These are phyloP conservation scores for Plasmodium coatneyi DNA, from an alignment of 169 alveolate genomes.

Conservation along the genomic window DNA sequence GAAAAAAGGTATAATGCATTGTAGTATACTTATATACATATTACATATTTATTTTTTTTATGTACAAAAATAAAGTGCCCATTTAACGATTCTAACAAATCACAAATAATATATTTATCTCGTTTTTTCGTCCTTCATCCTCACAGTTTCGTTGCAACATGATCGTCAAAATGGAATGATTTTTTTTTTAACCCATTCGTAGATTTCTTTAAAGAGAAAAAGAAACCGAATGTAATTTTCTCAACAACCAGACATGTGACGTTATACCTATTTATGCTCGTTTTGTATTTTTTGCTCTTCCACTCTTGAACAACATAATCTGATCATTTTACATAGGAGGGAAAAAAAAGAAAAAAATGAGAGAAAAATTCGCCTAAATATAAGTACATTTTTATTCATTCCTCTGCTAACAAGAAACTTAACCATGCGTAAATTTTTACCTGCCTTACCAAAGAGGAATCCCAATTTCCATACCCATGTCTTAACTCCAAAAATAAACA, in stretches of 20 bases:
- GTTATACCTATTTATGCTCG: neutral
- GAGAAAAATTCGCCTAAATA: neutral
- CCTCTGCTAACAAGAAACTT: neutral
- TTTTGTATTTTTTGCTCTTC: neutral
- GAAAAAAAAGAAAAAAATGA: neutral
- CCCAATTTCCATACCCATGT: conserved; percentile 31
- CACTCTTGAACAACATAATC: neutral
- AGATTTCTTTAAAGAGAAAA: neutral
- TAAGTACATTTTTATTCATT: conserved; percentile 13
- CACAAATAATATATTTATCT: no score
- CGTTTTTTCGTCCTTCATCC: neutral
- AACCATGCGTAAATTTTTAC: neutral
- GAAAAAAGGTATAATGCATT: neutral
- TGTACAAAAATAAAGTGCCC: neutral
- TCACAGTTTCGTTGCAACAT: neutral
- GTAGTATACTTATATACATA: neutral
- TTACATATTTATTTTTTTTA: neutral
- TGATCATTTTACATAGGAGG: neutral
- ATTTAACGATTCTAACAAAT: neutral
- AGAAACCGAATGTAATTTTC: neutral
- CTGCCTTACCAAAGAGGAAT: conserved; percentile 5
- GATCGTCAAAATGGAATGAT: neutral
- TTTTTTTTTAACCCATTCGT: neutral
- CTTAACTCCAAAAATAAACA: conserved; percentile 72
- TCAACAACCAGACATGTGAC: neutral